Conservation (phyloP, 1,284 basidiomycete species). For the Apiotrichum mycotoxinovorans region DNA sequence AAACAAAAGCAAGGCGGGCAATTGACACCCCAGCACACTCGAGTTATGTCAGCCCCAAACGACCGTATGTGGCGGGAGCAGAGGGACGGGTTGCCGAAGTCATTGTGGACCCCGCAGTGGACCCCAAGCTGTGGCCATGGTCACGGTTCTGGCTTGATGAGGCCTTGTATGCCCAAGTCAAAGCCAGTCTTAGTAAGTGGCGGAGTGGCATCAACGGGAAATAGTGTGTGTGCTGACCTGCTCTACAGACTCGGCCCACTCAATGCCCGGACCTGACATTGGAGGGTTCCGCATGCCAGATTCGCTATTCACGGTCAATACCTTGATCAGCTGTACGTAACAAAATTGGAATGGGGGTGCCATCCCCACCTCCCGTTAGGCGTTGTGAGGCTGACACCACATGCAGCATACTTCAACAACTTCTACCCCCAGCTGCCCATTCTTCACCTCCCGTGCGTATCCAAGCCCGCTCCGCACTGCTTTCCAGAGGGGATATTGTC, state of each 20-base stretch:
- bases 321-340: constrained; percentile 19
- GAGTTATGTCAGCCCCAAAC: not conserved
- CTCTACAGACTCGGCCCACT: constrained; percentile 12
- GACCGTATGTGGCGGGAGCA: not conserved
- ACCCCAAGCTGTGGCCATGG: constrained; percentile 14
- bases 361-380: too few species aligned
- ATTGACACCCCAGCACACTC: too few species aligned
- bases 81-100: constrained; percentile 14
- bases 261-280: constrained; percentile 19
- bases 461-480: too few species aligned
- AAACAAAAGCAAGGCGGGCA: too few species aligned
- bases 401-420: constrained; percentile 24
- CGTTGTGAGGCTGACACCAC: not conserved
- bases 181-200: constrained; percentile 21
- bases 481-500: not conserved
- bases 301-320: constrained; percentile 20
- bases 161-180: constrained; percentile 18
- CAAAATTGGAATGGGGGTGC: too few species aligned
- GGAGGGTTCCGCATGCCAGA: constrained; percentile 19
- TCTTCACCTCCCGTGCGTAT: constrained; percentile 20
- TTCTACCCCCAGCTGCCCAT: constrained; percentile 27
- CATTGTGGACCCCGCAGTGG: constrained; percentile 8
- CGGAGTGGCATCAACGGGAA: not conserved
- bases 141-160: constrained; percentile 24
- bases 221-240: not conserved